These are phyloP conservation scores for Erysiphe neolycopersici DNA, from an alignment of 2,329 filamentous ascomycete genomes.

Conservation along the genomic window DNA sequence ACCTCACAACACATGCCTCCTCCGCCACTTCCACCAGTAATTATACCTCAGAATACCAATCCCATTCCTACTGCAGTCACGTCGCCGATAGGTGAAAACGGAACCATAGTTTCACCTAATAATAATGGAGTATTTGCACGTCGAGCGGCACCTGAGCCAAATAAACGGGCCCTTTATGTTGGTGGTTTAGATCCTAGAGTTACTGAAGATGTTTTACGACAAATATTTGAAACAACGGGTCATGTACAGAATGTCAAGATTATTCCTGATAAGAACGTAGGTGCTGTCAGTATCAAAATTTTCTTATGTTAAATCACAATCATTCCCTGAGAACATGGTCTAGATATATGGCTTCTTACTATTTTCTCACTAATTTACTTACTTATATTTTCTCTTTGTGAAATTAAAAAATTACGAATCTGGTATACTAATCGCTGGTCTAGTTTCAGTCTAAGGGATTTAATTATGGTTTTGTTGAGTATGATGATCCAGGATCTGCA, in stretches of 20 bases:
- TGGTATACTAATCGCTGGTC: conserved; percentile 11
- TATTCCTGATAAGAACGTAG: conserved; percentile 97
- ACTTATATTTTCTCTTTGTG: conserved; percentile 8
- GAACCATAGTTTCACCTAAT: conserved; percentile 56
- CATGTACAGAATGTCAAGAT: conserved; percentile 99
- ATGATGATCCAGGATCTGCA: conserved; percentile 87
- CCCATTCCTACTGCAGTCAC: conserved; percentile 81
- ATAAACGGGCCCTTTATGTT: conserved; percentile 92
- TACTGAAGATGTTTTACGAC: conserved; percentile 83
- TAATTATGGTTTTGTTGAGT: conserved; percentile 98
- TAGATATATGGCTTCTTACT: no score
- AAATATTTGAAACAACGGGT: conserved; percentile 96
- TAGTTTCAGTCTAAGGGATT: conserved; percentile 62
- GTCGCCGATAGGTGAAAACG: conserved; percentile 48
- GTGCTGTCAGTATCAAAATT: conserved; percentile 21
- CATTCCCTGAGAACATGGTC: no score
- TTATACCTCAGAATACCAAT: conserved; percentile 89
- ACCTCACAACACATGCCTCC: conserved; percentile 63
- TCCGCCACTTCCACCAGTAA: conserved; percentile 55
- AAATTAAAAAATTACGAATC: neutral
- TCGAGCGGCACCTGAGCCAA: conserved; percentile 85
- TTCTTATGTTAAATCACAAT: neutral
- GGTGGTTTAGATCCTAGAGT: conserved; percentile 85
- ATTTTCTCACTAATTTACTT: no score
- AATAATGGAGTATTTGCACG: conserved; percentile 59